Conservation (phyloP, 1,139 yeast species). For the Zygosaccharomyces pseudobailii region DNA sequence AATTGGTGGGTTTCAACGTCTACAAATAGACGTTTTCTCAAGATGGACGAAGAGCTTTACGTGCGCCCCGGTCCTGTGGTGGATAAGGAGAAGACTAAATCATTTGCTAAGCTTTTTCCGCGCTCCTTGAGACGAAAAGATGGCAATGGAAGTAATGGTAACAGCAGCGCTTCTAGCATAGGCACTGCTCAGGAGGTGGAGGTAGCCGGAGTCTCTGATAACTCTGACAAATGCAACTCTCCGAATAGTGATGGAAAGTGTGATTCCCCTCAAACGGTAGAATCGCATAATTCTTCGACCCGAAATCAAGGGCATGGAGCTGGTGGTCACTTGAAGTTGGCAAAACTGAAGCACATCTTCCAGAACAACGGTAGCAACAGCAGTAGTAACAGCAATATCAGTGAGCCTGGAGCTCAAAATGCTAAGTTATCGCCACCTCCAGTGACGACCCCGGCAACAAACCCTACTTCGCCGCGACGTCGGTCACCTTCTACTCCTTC, state of each 20-base stretch:
- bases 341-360: slow-evolving; percentile 22
- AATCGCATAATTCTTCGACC: background rate
- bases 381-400: background rate
- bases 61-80: slow-evolving; percentile 11
- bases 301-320: slow-evolving; percentile 2
- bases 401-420: background rate
- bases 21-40: background rate
- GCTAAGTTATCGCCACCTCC: background rate
- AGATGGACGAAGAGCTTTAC: slow-evolving; percentile 12
- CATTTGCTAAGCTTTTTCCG: slow-evolving; percentile 29
- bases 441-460: slow-evolving; percentile 1
- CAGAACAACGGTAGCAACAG: slow-evolving; percentile 11
- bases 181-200: slow-evolving; percentile 7
- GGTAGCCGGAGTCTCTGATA: background rate
- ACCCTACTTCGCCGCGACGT: slow-evolving; percentile 9
- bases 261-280: background rate
- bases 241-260: background rate
- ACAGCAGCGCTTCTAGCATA: slow-evolving; percentile 9
- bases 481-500: slow-evolving; percentile 28
- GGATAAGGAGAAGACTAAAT: slow-evolving; percentile 27
- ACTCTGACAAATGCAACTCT: background rate
- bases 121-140: slow-evolving; percentile 25
- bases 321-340: slow-evolving; percentile 15
- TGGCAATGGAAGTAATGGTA: slow-evolving; percentile 5
- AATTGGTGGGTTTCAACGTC: background rate